Conservation (phyloP, 202 grass and related monocot genomes). For the Tripidium arundinaceum region DNA sequence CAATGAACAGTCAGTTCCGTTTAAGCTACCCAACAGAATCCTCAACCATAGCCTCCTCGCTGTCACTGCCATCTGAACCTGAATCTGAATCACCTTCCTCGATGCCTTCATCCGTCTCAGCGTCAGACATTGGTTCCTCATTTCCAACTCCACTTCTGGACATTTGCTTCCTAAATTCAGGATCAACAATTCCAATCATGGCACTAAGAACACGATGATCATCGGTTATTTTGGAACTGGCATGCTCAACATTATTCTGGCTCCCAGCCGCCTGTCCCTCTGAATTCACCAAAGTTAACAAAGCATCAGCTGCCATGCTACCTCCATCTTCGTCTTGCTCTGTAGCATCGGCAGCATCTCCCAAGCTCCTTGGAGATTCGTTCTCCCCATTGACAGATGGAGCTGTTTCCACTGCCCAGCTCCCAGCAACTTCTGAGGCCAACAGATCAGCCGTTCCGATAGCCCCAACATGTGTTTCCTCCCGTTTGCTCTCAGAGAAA, state of each 20-base stretch:
- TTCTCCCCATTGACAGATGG: constrained; percentile 67
- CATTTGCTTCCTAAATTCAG: constrained; percentile 54
- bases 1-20: constrained; percentile 1
- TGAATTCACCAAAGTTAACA: constrained; percentile 44
- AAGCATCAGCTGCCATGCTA: constrained; percentile 34
- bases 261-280: constrained; percentile 60
- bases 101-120: constrained; percentile 54
- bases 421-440: constrained; percentile 80
- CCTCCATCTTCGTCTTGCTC: constrained; percentile 14
- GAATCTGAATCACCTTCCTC: constrained; percentile 22
- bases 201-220: constrained; percentile 51
- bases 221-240: constrained; percentile 28
- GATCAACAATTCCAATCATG: constrained; percentile 66
- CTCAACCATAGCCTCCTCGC: constrained; percentile 47
- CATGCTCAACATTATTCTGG: constrained; percentile 47
- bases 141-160: constrained; percentile 28
- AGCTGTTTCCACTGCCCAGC: constrained; percentile 73
- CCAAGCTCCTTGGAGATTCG: constrained; percentile 55
- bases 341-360: constrained; percentile 1
- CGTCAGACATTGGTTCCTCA: constrained; percentile 48
- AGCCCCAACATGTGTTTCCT: constrained; percentile 47
- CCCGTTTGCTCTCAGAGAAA: constrained; percentile 40
- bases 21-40: constrained; percentile 52
- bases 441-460: constrained; percentile 75
- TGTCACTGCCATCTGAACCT: constrained; percentile 6